Evolutionary conservation across 2,329 filamentous ascomycete species (phyloP).

Genomic region (Pseudocercospora cruenta): DNA sequence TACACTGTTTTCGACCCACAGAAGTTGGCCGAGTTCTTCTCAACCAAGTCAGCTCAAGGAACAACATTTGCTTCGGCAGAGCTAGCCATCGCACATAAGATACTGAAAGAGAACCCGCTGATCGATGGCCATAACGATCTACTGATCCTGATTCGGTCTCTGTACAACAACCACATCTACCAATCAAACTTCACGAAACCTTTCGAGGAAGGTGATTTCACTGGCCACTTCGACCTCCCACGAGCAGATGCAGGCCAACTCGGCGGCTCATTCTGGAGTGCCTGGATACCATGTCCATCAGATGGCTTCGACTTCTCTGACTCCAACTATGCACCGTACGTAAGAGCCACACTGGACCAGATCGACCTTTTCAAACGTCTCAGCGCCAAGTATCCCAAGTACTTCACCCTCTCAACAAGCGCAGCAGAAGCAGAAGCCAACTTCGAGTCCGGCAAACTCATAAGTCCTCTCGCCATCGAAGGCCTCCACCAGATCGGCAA

Average conservation of each 20-base stretch:
- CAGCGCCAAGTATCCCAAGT: conserved; percentile 63
- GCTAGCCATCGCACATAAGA: conserved; percentile 29
- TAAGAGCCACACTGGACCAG: conserved; percentile 71
- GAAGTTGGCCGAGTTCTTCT: conserved; percentile 14
- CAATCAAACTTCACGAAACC: conserved; percentile 65
- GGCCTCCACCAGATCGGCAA: conserved; percentile 95
- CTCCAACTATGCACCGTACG: conserved; percentile 67
- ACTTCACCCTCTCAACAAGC: conserved; percentile 68
- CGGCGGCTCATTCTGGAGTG: conserved; percentile 92
- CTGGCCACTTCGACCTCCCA: conserved; percentile 76
- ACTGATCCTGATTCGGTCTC: conserved; percentile 68
- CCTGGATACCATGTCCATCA: conserved; percentile 75
- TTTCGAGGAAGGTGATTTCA: conserved; percentile 72
- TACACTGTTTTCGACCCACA: conserved; percentile 19
- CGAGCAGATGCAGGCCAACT: conserved; percentile 71
- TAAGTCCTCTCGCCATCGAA: conserved; percentile 80
- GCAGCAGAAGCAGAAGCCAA: conserved; percentile 64
- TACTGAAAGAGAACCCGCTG: conserved; percentile 34
- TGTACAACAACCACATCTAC: conserved; percentile 79
- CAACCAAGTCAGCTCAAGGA: neutral
- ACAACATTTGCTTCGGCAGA: neutral
- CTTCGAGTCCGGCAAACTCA: conserved; percentile 56
- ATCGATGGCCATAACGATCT: conserved; percentile 87
- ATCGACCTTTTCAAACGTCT: conserved; percentile 73
- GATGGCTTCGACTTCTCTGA: conserved; percentile 75